Evolutionary conservation across 257 asterid species (phyloP), one percentile per base, ranked within the genome.

Genomic region (Phtheirospermum japonicum): DNA sequence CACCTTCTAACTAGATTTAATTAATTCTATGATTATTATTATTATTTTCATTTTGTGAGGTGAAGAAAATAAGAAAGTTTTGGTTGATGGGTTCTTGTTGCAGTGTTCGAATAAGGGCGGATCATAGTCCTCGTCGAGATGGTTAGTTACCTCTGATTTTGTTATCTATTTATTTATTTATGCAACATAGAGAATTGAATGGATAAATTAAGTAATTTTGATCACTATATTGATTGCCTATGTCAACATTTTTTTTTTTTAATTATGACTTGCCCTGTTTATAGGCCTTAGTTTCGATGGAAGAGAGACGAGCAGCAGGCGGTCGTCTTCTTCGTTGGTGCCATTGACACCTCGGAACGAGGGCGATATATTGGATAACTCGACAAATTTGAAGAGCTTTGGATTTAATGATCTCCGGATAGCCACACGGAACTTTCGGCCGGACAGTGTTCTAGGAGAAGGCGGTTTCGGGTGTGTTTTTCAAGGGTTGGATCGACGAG

Each of bases 401-500:
- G 77, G 79, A 4, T 85, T 81, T 36, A 81, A 76, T 63, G 96
- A 88, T 52, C 83, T 88, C 10, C 73, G 71, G 60, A 59, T 81
- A n/a, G 84, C 94, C 59, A 88, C 96, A 0, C 67, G 96, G 52
- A 85, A 88, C 73, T 88, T 88, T 71, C 94, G 94, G 1, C 96
- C 96, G 0, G 96, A 88, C 73, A 88, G 96, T 81, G 89, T 88
- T 64, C 67, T 88, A 39, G 94, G 94, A 6, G 96, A 88, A 71
- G 96, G 96, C 33, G 94, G 96, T 9, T 88, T 88, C 59, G 96
- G 94, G 12, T 82, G 85, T 37, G 94, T 88, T 16, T 67, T 88
- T 88, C 77, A 88, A 88, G 57, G 96, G 96, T 9, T 88, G 96
- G 96, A 79, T 88, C 19, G 96, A 88, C 28, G 86, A 88, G 69